Base-by-base conservation (phyloP, 768 basidiomycete species). In the Pulveroboletus sp. region DNA sequence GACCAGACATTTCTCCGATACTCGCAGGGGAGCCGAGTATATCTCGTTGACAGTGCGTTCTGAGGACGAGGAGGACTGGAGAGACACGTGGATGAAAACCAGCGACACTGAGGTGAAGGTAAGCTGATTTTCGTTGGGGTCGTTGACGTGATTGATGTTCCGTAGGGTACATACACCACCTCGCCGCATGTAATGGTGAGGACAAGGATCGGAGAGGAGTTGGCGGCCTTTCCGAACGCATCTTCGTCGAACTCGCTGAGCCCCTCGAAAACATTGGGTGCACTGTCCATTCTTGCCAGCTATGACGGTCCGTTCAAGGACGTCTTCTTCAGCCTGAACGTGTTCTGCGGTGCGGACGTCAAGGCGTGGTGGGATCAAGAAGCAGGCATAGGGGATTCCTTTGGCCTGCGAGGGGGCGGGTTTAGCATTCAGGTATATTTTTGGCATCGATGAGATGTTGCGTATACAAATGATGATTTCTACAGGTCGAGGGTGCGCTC, bases 1-100 rank as follows among this genome's bases (percentile, higher is more conserved):
- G 2, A 86, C 85, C 0, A 80, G 91, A 24, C 94, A 98, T 63
- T 63, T 86, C 8, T 63, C 65, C 1, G 73, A 84, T 53, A 85
- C 80, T n/a, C 75, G 70, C 39, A 73, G 78, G 34, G 75, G 71
- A 6, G 69, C 76, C 2, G 85, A 89, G 52, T 93, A 82, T 62
- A 82, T 90, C 41, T 79, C 88, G 7, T 61, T 93, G 20, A 62
- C 54, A 7, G 62, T 68, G 24, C 48, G 49, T 14, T 43, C 50
- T 74, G 71, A 74, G 49, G 81, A 82, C 47, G 77, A 78, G 32
- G 65, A 65, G 17, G 63, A 67, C 32, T 49, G 55, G 53, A 49
- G 52, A 55, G 49, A 52, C 31, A 43, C 31, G 38, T 51, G 56
- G 64, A 67, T 48, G 60, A 69, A 53, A 46, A 43, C 41, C 9